Evolutionary conservation across 345 rosid species (phyloP).

Genomic region (Gossypium australe): DNA sequence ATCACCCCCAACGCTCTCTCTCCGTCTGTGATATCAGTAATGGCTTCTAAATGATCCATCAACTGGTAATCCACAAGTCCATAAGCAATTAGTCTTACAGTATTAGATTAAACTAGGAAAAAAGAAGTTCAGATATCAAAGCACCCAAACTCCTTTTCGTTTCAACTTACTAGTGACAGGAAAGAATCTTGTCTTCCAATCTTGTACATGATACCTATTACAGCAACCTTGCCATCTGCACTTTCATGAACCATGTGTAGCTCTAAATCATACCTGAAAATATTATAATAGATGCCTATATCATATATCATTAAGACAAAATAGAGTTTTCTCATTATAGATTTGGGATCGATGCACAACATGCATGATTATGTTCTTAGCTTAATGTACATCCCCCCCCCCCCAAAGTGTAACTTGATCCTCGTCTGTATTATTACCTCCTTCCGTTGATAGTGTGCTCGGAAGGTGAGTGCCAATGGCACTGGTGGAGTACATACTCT

Average conservation of each 20-base stretch:
- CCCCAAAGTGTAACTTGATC: too few species aligned
- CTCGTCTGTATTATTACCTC: slow-evolving; percentile 14
- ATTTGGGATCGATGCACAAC: too few species aligned
- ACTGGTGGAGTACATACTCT: slow-evolving; percentile 33
- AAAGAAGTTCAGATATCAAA: too few species aligned
- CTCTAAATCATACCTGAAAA: slow-evolving; percentile 55
- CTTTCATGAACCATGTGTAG: slow-evolving; percentile 78
- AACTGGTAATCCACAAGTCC: slow-evolving; percentile 26
- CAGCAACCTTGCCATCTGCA: slow-evolving; percentile 50
- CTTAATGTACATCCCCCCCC: too few species aligned
- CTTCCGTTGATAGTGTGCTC: slow-evolving; percentile 51
- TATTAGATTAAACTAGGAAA: background rate
- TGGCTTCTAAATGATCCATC: slow-evolving; percentile 26
- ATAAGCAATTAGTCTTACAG: background rate
- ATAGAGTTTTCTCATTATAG: too few species aligned
- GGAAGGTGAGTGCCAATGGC: slow-evolving; percentile 64
- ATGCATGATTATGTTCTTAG: too few species aligned
- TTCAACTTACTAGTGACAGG: slow-evolving; percentile 39
- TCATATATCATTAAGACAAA: background rate
- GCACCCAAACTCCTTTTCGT: background rate
- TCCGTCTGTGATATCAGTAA: slow-evolving; percentile 23
- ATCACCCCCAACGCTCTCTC: slow-evolving; percentile 39
- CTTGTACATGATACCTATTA: slow-evolving; percentile 63
- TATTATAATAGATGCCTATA: too few species aligned
- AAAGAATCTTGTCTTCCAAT: slow-evolving; percentile 65